Percentiles rank a stretch among this genome's conserved stretches.
These are phyloP conservation scores for Quambalaria eucalypti DNA, from an alignment of 1,284 basidiomycete species.

Conservation along the genomic window DNA sequence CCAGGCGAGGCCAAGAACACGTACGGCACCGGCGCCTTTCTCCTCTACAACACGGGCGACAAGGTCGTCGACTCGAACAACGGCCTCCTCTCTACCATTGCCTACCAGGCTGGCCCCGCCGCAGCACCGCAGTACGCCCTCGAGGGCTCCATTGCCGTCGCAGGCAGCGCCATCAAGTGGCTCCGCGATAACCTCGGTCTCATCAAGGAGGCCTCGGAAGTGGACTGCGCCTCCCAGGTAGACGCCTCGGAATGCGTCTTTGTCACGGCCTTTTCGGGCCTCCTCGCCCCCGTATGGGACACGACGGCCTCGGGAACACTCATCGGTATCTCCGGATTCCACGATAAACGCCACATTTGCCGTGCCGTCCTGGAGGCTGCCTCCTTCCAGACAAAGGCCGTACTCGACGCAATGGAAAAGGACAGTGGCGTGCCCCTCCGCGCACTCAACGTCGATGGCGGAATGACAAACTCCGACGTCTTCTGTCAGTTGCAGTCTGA, in stretches of 20 bases:
- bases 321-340: conserved; percentile 75
- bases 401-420: conserved; percentile 83
- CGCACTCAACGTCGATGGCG: conserved; percentile 79
- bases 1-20: conserved; percentile 48
- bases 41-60: conserved; percentile 83
- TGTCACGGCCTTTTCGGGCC: conserved; percentile 87
- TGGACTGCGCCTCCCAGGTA: conserved; percentile 69
- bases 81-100: conserved; percentile 84
- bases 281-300: conserved; percentile 82
- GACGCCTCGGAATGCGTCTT: conserved; percentile 84
- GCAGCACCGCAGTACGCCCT: conserved; percentile 79
- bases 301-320: conserved; percentile 71
- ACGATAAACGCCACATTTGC: conserved; percentile 84
- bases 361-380: conserved; percentile 75
- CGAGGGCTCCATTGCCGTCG: conserved; percentile 90
- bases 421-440: conserved; percentile 67
- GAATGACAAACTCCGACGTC: conserved; percentile 52
- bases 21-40: conserved; percentile 77
- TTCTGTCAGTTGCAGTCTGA: conserved; percentile 89
- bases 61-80: conserved; percentile 76
- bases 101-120: conserved; percentile 77
- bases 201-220: conserved; percentile 70
- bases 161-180: conserved; percentile 91
- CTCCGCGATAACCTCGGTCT: conserved; percentile 80
- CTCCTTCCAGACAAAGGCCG: conserved; percentile 74